Evolutionary conservation across 805 yeast genomes (phyloP).

Genomic region (Barnettozyma sucrosica): DNA sequence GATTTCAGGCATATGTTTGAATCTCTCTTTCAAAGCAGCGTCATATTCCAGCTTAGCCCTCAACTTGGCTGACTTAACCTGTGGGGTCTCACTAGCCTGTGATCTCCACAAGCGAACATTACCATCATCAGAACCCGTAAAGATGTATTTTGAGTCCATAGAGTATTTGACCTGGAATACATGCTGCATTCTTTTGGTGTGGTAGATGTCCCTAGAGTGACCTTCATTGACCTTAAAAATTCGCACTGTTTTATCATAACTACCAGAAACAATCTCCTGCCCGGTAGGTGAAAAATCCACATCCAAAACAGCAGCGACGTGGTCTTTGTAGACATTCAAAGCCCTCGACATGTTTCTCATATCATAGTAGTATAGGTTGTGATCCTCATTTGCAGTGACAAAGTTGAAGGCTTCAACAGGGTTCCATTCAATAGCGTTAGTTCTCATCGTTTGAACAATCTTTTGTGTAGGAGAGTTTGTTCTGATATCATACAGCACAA

Average conservation of each 20-base stretch:
- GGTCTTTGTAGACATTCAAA: slow-evolving; percentile 84
- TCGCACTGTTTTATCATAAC: slow-evolving; percentile 90
- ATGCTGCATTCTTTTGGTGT: slow-evolving; percentile 96
- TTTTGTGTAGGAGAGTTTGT: slow-evolving; percentile 91
- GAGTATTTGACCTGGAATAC: slow-evolving; percentile 79
- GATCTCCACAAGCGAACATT: slow-evolving; percentile 93
- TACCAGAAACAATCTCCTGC: slow-evolving; percentile 89
- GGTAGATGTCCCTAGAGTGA: slow-evolving; percentile 92
- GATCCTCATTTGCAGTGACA: slow-evolving; percentile 91
- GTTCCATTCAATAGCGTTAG: slow-evolving; percentile 89
- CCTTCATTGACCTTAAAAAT: slow-evolving; percentile 73
- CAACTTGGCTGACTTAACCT: slow-evolving; percentile 73
- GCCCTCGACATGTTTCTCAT: slow-evolving; percentile 88
- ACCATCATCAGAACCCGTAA: slow-evolving; percentile 94
- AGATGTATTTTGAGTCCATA: slow-evolving; percentile 82
- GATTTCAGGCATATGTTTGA: slow-evolving; percentile 94
- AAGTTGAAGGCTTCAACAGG: slow-evolving; percentile 96
- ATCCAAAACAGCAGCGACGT: slow-evolving; percentile 92
- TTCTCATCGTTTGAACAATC: slow-evolving; percentile 73
- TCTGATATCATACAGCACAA: slow-evolving; percentile 85
- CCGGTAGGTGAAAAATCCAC: slow-evolving; percentile 97
- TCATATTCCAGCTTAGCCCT: slow-evolving; percentile 85
- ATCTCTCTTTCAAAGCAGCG: slow-evolving; percentile 85
- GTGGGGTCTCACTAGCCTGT: slow-evolving; percentile 76
- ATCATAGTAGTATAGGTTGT: slow-evolving; percentile 90